A percentile compares a stretch with the other conserved stretches of the same genome.
Conservation (phyloP, 192 early-diverging fungal species). For the Geranomyces michiganensis region DNA sequence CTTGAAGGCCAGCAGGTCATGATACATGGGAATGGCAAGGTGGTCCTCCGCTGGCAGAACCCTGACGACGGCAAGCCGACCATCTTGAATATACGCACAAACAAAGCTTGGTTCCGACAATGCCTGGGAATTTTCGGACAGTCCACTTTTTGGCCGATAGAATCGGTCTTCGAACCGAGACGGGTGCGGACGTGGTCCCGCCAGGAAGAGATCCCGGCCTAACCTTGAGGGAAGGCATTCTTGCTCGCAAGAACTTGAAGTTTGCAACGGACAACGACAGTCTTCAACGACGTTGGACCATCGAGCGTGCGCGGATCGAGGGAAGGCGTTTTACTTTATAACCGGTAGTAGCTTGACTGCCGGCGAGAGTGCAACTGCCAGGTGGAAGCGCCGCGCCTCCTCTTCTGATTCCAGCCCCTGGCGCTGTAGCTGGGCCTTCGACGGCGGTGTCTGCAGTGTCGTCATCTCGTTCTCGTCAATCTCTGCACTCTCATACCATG, state of each 20-base stretch:
- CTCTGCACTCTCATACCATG: too few relatives aligned
- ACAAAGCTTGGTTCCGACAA: too few relatives aligned
- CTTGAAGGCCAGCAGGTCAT: slow-evolving; percentile 4
- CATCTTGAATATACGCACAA: too few relatives aligned
- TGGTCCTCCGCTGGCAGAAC: slow-evolving; percentile 6
- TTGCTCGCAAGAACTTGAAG: not conserved
- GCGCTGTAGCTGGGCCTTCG: too few relatives aligned
- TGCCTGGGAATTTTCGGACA: not conserved
- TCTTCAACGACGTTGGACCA: not conserved
- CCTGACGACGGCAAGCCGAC: not conserved
- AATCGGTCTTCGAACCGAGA: not conserved
- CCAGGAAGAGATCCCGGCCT: not conserved
- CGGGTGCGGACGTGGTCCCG: not conserved
- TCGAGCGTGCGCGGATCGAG: slow-evolving; percentile 7
- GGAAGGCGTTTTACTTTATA: too few relatives aligned
- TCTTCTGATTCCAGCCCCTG: too few relatives aligned
- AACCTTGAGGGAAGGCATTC: slow-evolving; percentile 3
- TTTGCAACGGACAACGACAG: not conserved
- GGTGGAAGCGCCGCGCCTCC: too few relatives aligned
- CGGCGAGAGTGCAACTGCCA: too few relatives aligned
- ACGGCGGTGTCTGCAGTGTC: too few relatives aligned
- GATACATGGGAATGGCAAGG: not conserved
- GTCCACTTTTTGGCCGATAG: slow-evolving; percentile 4
- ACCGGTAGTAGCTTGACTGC: too few relatives aligned
- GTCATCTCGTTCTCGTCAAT: too few relatives aligned